Evolutionary conservation across 164 flowering plant species (phyloP), one percentile per base, ranked within the genome.

Genomic region (Umbilicus rupestris): DNA sequence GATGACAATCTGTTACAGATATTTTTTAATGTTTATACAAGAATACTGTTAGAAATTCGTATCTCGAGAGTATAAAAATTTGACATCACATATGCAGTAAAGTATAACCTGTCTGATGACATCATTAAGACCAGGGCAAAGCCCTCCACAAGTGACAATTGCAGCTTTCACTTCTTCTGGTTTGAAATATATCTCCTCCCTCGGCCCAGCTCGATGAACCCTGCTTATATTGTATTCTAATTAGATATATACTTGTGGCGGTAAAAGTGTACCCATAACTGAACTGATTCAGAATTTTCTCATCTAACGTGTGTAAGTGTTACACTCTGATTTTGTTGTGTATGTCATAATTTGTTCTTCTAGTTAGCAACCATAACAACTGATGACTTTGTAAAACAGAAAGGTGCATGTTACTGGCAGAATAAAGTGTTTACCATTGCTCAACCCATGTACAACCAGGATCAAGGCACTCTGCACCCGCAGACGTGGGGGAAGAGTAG

Each of bases 401-500:
- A 35, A 35, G 37, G 37, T 35, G 7, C 37, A 35, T 35, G 37
- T 35, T 35, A 35, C 7, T 35, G 37, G 4, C 37, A 3, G 7
- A 49, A n/a, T 20, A 5, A 1, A n/a, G 67, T 45, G 63, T 39
- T 71, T 80, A 90, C 98, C 98, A 90, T 81, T 90, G 96, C 74
- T 93, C 96, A 26, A 93, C 89, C 98, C 98, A 93, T 57, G 83
- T 77, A 73, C 98, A 90, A 73, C 74, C 78, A 44, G 87, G 91
- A 80, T 87, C 97, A 78, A 93, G 79, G 76, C 98, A 88, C 78
- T 90, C 96, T 22, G 98, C 98, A 64, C 97, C 98, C 66, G 98
- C 97, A 67, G 97, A 93, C 47, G 83, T 82, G 39, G 92, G 89
- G 26, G 97, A 87, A 19, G 97, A 85, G 71, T 73, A 89, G 49